phyloP scores from a whole-genome alignment of 768 basidiomycete genomes.

The Phanerochaete carnosa region DNA sequence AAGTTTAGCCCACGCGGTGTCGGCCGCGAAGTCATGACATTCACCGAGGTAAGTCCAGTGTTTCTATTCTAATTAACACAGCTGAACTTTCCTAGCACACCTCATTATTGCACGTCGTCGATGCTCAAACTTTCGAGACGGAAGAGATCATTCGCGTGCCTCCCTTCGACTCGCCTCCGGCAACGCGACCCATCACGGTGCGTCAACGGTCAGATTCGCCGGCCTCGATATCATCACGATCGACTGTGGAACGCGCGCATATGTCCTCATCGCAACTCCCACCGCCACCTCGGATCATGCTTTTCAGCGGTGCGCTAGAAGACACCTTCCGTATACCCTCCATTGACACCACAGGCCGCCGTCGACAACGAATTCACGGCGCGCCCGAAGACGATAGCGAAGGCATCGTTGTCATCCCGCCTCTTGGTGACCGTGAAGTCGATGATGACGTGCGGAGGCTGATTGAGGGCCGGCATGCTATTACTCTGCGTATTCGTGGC shows the following conservation, averaged over 20 bases:
- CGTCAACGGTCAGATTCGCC: conserved; percentile 12
- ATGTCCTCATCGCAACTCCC: neutral
- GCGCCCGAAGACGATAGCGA: conserved; percentile 38
- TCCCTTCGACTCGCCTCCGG: conserved; percentile 22
- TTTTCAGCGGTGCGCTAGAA: conserved; percentile 39
- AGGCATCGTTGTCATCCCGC: conserved; percentile 52
- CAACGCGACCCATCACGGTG: conserved; percentile 3
- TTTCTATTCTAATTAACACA: neutral
- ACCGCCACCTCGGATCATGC: conserved; percentile 20
- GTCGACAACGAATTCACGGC: conserved; percentile 11
- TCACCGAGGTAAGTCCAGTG: conserved; percentile 69
- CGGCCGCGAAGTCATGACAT: conserved; percentile 77
- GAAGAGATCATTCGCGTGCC: conserved; percentile 68
- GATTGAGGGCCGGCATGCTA: conserved; percentile 45
- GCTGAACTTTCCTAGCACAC: conserved; percentile 56
- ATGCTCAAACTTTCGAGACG: conserved; percentile 82
- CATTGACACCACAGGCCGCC: conserved; percentile 11
- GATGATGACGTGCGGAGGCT: conserved; percentile 58
- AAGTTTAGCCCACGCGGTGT: conserved; percentile 73
- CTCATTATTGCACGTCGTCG: conserved; percentile 76
- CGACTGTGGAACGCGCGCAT: neutral
- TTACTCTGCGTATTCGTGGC: conserved; percentile 22
- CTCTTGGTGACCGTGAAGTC: conserved; percentile 49
- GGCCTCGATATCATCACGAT: conserved; percentile 4
- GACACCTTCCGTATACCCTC: conserved; percentile 49